Conservation (phyloP, 441 rosid genomes). For the Jatropha podagrica region DNA sequence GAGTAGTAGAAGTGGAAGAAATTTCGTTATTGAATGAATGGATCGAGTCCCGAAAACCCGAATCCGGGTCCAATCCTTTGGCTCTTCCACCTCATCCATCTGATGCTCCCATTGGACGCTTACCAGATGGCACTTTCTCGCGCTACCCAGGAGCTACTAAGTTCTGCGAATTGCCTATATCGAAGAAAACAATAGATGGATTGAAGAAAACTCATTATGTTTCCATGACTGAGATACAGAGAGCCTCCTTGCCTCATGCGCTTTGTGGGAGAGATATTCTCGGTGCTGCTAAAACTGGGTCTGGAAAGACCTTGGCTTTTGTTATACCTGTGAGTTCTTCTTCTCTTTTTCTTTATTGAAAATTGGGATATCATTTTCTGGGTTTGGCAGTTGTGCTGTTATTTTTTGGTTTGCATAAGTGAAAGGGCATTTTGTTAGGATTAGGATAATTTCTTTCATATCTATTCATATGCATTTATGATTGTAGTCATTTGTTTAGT, state of each 20-base stretch:
- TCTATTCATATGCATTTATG: not conserved
- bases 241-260: conserved; percentile 82
- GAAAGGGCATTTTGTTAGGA: not conserved
- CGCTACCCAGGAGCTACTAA: conserved; percentile 56
- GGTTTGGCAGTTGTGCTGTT: not conserved
- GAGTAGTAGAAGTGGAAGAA: conserved; percentile 47
- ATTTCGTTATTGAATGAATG: conserved; percentile 51
- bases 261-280: conserved; percentile 89
- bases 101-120: conserved; percentile 46
- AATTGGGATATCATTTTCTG: not conserved
- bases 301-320: conserved; percentile 94
- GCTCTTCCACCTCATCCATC: conserved; percentile 49
- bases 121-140: conserved; percentile 47
- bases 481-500: not conserved
- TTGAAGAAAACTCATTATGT: conserved; percentile 49
- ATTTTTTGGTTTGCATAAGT: not conserved
- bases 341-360: not conserved
- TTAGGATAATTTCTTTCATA: not conserved
- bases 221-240: conserved; percentile 80
- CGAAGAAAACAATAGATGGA: conserved; percentile 65
- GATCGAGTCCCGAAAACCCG: conserved; percentile 80
- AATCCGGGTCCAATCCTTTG: conserved; percentile 76
- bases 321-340: conserved; percentile 67
- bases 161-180: conserved; percentile 68
- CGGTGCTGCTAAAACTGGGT: conserved; percentile 95